Percentiles rank a stretch among this genome's conserved stretches.
phyloP scores from a whole-genome alignment of 2,329 filamentous ascomycete genomes.

The Aureobasidium sp. region DNA sequence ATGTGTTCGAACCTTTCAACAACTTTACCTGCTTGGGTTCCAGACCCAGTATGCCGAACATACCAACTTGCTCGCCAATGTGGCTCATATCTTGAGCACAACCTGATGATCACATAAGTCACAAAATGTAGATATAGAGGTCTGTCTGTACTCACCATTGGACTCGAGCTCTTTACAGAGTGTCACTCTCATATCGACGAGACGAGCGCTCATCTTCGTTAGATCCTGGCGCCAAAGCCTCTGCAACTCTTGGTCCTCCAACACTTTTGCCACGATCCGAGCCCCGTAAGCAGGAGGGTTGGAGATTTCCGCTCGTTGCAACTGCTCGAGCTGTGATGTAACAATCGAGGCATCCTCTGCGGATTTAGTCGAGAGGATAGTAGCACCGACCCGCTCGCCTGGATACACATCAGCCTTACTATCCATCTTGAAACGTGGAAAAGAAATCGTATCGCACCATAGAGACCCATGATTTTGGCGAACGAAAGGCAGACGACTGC shows the following conservation, averaged over 20 bases:
- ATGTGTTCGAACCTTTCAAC: neutral
- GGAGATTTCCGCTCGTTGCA: constrained; percentile 89
- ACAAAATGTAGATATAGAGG: too few species aligned
- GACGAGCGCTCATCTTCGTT: neutral
- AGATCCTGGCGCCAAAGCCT: constrained; percentile 57
- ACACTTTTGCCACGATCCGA: constrained; percentile 62
- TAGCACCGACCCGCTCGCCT: constrained; percentile 75
- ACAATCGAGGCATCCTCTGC: constrained; percentile 43
- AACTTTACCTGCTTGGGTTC: constrained; percentile 61
- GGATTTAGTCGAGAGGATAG: constrained; percentile 75
- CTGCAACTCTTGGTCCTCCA: constrained; percentile 72
- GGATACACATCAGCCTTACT: neutral
- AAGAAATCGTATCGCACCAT: constrained; percentile 47
- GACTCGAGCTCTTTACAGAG: neutral
- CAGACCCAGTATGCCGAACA: constrained; percentile 87
- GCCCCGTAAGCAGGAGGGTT: constrained; percentile 90
- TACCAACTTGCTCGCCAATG: constrained; percentile 57
- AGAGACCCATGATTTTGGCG: constrained; percentile 59
- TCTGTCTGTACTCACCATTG: constrained; percentile 55
- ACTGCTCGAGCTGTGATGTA: constrained; percentile 74
- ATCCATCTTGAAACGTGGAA: too few species aligned
- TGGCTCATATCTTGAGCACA: constrained; percentile 66
- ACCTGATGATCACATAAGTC: constrained; percentile 63
- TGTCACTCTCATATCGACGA: neutral
- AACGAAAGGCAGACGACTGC: constrained; percentile 46